Percentiles rank a stretch among this genome's conserved stretches.
phyloP scores from a whole-genome alignment of 1,284 basidiomycete species.

The Pseudozyma flocculosa region DNA sequence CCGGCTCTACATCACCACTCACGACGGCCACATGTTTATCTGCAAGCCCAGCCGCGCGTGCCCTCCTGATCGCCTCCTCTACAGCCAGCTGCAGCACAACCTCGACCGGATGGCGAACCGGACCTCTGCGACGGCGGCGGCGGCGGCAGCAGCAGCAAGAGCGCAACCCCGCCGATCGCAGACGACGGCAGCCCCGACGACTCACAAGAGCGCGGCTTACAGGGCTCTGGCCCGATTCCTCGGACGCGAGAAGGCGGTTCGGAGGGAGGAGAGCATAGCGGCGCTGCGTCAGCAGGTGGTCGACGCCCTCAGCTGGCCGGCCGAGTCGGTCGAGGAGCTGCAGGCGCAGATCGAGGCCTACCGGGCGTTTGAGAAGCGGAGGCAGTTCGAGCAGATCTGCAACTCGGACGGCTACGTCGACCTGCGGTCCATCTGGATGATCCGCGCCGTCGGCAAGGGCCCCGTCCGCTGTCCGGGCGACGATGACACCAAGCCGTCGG shows the following conservation, averaged over 20 bases:
- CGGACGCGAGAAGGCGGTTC: slow-evolving; percentile 25
- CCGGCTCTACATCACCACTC: slow-evolving; percentile 70
- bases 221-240: slow-evolving; percentile 27
- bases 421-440: slow-evolving; percentile 67
- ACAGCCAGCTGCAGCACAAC: slow-evolving; percentile 58
- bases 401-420: slow-evolving; percentile 70
- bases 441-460: slow-evolving; percentile 63
- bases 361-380: slow-evolving; percentile 54
- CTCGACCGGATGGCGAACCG: slow-evolving; percentile 56
- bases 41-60: slow-evolving; percentile 64
- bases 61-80: slow-evolving; percentile 67
- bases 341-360: slow-evolving; percentile 42
- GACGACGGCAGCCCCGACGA: too few relatives aligned
- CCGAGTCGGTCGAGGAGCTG: slow-evolving; percentile 35
- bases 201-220: too few relatives aligned
- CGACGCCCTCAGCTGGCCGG: slow-evolving; percentile 38
- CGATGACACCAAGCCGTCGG: slow-evolving; percentile 10
- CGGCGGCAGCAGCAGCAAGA: slow-evolving; percentile 2
- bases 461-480: slow-evolving; percentile 33
- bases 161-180: background rate
- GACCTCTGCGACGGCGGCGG: slow-evolving; percentile 7
- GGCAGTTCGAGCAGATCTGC: slow-evolving; percentile 70
- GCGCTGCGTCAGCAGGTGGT: slow-evolving; percentile 55
- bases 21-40: slow-evolving; percentile 73
- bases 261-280: slow-evolving; percentile 50